Percentiles rank a stretch among this genome's conserved stretches.
Evolutionary conservation across 176 grass and related monocot genomes (phyloP).

Genomic region (Puccinellia tenuiflora): DNA sequence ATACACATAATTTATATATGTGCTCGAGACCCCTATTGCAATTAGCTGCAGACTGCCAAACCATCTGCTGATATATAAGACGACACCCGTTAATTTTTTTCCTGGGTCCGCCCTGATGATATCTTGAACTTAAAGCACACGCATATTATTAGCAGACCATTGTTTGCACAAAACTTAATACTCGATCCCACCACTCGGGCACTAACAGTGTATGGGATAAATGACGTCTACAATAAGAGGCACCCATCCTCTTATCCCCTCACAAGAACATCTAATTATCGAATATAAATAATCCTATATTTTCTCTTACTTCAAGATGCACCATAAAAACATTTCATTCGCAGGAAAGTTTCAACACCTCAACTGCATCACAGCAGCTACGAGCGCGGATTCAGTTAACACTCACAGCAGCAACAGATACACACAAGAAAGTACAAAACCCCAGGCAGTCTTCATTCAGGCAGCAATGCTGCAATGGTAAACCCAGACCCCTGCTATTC

Average conservation of each 20-base stretch:
- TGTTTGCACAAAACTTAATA: neutral
- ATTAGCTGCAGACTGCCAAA: too few species aligned
- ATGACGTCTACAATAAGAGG: neutral
- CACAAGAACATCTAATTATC: neutral
- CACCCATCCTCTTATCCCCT: neutral
- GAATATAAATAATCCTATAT: neutral
- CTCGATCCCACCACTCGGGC: neutral
- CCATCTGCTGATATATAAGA: too few species aligned
- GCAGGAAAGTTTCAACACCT: neutral
- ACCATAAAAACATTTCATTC: neutral
- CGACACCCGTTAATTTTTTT: too few species aligned
- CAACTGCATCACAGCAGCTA: neutral
- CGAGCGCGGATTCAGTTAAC: neutral
- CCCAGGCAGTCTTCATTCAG: neutral
- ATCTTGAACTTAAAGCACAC: conserved; percentile 20
- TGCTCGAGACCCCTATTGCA: too few species aligned
- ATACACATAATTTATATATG: too few species aligned
- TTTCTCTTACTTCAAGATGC: neutral
- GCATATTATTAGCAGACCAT: neutral
- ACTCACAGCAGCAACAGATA: neutral
- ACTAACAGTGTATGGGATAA: neutral
- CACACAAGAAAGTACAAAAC: neutral
- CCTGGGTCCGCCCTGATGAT: neutral
- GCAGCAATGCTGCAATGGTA: neutral
- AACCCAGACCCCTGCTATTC: neutral